Evolutionary conservation across 805 yeast species (phyloP).

Genomic region (Metschnikowia rubicola): DNA sequence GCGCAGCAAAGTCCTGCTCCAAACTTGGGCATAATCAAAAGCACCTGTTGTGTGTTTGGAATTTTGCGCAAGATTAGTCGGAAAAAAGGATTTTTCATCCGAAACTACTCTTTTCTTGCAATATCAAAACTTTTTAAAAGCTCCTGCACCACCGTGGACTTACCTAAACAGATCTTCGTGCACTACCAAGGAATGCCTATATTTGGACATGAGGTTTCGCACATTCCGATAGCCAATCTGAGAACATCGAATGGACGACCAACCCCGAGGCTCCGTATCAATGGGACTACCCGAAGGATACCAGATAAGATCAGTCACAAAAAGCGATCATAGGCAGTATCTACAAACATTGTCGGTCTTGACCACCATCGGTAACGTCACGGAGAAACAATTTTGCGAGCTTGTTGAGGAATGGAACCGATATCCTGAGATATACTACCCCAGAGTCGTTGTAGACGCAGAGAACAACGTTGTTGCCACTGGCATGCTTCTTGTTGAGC

Average conservation of each 20-base stretch:
- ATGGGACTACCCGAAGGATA: conserved; percentile 61
- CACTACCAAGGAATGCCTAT: not conserved
- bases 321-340: conserved; percentile 58
- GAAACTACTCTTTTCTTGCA: too few relatives aligned
- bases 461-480: conserved; percentile 66
- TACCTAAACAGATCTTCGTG: too few relatives aligned
- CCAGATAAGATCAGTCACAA: conserved; percentile 53
- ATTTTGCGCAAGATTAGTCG: not conserved
- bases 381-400: conserved; percentile 45
- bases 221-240: not conserved
- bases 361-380: conserved; percentile 79
- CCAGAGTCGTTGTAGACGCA: conserved; percentile 60
- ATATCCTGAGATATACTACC: conserved; percentile 54
- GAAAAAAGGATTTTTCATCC: too few relatives aligned
- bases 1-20: too few relatives aligned
- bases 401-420: conserved; percentile 59
- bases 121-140: too few relatives aligned
- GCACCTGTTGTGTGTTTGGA: not conserved
- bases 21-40: too few relatives aligned
- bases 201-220: conserved; percentile 2
- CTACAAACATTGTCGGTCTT: conserved; percentile 60
- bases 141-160: too few relatives aligned
- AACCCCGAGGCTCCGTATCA: not conserved
- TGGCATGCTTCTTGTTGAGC: conserved; percentile 78
- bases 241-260: not conserved